Evolutionary conservation across 148 eudicot genomes (phyloP).

Genomic region (Rhododendron vialii): DNA sequence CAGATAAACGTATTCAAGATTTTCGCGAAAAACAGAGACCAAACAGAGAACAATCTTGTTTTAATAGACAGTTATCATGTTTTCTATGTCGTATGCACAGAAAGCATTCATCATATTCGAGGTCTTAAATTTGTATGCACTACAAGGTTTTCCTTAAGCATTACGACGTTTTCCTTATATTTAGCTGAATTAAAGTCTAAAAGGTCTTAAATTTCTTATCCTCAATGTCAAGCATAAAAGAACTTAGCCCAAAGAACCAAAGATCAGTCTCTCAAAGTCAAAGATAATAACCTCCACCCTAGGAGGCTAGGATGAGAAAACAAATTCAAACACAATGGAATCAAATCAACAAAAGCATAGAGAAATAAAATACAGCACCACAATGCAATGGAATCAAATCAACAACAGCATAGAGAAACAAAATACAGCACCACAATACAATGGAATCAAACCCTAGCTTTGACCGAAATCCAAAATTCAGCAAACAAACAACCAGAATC

Average conservation of each 20-base stretch:
- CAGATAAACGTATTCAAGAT: not conserved
- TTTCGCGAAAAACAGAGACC: no score
- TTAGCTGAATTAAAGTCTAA: not conserved
- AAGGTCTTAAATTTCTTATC: not conserved
- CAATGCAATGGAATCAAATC: no score
- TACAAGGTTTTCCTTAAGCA: not conserved
- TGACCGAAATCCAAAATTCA: not conserved
- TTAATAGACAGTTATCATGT: not conserved
- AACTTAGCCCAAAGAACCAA: not conserved
- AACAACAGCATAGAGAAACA: not conserved
- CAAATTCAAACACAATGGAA: not conserved
- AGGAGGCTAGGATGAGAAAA: not conserved
- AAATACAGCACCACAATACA: not conserved
- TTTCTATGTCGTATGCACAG: not conserved
- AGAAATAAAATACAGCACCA: no score
- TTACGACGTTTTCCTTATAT: not conserved
- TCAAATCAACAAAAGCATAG: not conserved
- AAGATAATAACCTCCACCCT: not conserved
- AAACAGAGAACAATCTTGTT: not conserved
- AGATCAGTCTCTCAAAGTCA: not conserved
- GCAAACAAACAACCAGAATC: not conserved
- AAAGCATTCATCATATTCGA: not conserved
- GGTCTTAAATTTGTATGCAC: not conserved
- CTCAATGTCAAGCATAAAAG: not conserved
- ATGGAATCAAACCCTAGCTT: constrained; percentile 1